Evolutionary conservation across 805 yeast species (phyloP).

Genomic region (Metschnikowia cubensis): DNA sequence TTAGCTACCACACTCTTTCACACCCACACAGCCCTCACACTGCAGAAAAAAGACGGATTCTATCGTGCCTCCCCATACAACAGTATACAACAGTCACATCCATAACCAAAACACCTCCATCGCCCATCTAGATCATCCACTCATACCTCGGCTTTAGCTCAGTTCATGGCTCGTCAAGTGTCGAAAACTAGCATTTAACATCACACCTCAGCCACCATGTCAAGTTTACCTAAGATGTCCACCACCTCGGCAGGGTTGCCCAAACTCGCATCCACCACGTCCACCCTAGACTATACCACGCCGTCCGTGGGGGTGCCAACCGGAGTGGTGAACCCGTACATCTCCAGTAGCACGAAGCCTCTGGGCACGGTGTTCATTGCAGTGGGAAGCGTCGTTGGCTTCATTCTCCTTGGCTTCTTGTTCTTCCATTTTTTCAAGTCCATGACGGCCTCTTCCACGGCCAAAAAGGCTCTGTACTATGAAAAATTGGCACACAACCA

Average conservation of each 20-base stretch:
- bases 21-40: not conserved
- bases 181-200: not conserved
- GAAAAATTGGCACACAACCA: constrained; percentile 33
- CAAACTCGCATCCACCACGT: constrained; percentile 7
- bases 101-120: not conserved
- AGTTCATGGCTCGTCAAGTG: not conserved
- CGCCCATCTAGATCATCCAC: not conserved
- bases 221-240: not conserved
- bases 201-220: not conserved
- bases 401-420: constrained; percentile 48
- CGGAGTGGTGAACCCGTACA: constrained; percentile 58
- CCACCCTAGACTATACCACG: constrained; percentile 32
- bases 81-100: too few species aligned
- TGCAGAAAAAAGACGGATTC: not conserved
- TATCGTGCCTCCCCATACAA: not conserved
- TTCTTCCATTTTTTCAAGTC: constrained; percentile 51
- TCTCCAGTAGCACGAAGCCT: constrained; percentile 49
- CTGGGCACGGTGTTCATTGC: constrained; percentile 82
- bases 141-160: not conserved
- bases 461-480: constrained; percentile 41
- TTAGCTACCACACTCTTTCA: not conserved
- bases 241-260: constrained; percentile 13
- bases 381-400: constrained; percentile 67
- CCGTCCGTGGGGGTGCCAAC: constrained; percentile 58
- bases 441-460: constrained; percentile 46